These are phyloP conservation scores for Saturnispora hagleri DNA, from an alignment of 805 yeast species.

Conservation along the genomic window DNA sequence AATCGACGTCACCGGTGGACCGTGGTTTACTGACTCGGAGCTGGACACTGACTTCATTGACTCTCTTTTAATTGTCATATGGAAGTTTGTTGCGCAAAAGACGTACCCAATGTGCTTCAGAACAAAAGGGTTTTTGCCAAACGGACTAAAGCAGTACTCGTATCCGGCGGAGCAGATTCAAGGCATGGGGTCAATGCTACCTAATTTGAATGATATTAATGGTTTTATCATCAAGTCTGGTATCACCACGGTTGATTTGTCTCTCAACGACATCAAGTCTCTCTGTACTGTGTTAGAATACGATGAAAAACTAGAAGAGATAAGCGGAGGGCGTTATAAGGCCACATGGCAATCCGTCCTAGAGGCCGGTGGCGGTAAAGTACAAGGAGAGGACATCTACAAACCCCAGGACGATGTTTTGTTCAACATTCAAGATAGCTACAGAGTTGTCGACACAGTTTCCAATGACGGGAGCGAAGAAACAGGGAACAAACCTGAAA, in stretches of 20 bases:
- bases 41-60: conserved; percentile 90
- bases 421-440: conserved; percentile 26
- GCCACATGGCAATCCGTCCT: conserved; percentile 80
- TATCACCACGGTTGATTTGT: conserved; percentile 75
- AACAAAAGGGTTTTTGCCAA: conserved; percentile 19
- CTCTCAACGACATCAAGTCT: conserved; percentile 62
- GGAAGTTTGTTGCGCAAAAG: conserved; percentile 74
- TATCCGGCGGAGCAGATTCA: conserved; percentile 18
- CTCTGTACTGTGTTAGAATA: conserved; percentile 80
- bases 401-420: conserved; percentile 23
- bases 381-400: conserved; percentile 22
- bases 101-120: conserved; percentile 70
- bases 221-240: conserved; percentile 64
- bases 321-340: conserved; percentile 53
- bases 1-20: conserved; percentile 95
- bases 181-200: conserved; percentile 37
- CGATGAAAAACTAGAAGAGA: conserved; percentile 75
- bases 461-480: conserved; percentile 1
- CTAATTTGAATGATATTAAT: conserved; percentile 64
- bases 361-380: conserved; percentile 49
- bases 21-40: conserved; percentile 97
- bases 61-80: conserved; percentile 68
- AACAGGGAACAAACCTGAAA: not conserved
- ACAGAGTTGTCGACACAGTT: conserved; percentile 22
- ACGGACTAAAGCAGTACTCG: conserved; percentile 21